Conservation (phyloP, 768 basidiomycete genomes). For the Lentinula detonsa region DNA sequence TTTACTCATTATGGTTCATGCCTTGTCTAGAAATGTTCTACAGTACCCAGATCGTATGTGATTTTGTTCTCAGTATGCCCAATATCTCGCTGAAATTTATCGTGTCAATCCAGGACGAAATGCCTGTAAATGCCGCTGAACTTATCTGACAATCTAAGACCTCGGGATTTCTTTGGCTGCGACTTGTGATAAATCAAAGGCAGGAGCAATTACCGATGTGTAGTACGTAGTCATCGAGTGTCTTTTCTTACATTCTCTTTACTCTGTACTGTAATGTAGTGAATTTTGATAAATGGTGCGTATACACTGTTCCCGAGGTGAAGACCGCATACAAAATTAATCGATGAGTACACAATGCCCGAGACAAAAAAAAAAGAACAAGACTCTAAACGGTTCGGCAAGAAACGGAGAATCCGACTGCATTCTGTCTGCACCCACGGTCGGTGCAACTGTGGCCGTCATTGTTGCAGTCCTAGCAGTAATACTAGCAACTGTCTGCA, state of each 20-base stretch:
- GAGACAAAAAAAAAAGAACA: neutral
- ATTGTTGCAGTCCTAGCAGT: too few relatives aligned
- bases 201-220: neutral
- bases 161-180: neutral
- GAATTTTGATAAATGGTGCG: too few relatives aligned
- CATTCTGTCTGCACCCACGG: too few relatives aligned
- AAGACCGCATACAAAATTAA: neutral
- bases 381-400: neutral
- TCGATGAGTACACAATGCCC: neutral
- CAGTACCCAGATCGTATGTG: conserved; percentile 82
- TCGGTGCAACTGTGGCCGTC: too few relatives aligned
- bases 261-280: neutral
- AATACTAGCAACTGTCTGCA: too few relatives aligned
- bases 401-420: neutral
- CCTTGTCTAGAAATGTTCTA: conserved; percentile 81
- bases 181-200: neutral
- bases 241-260: neutral
- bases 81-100: conserved; percentile 14
- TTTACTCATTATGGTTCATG: conserved; percentile 7
- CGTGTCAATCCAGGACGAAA: conserved; percentile 70
- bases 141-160: conserved; percentile 56
- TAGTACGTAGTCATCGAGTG: neutral
- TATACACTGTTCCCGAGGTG: neutral
- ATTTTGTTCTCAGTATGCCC: conserved; percentile 5
- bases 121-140: conserved; percentile 98